Evolutionary conservation across 768 basidiomycete species (phyloP), one percentile per base, ranked within the genome.

Genomic region (Phanerochaete carnosa): DNA sequence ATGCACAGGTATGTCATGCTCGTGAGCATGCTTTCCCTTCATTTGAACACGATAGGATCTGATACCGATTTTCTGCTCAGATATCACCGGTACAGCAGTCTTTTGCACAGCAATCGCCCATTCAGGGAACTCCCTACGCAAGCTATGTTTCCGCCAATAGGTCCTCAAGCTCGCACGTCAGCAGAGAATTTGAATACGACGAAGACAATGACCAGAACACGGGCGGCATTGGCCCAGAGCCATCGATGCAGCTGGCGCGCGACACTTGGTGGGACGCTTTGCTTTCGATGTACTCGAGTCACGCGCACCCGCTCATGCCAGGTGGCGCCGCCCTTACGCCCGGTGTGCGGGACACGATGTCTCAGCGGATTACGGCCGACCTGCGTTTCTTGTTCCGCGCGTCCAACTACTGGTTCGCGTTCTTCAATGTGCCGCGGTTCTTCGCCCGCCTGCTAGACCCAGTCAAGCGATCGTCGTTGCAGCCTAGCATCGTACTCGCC

Each of bases 211-310:
- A 62, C 25, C 56, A 55, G n/a, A 45, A 29, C 7, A 37, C 37
- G n/a, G 19, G 19, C 19, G 54, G 55, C 13, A 62, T 75, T 25
- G 65, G 64, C 35, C 55, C 75, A 49, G 82, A 85, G 62, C 90
- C 90, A 7, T 87, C 88, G 9, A 73, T 89, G 37, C 78, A 81
- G 51, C 90, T 89, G 70, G 76, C 79, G 19, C 87, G 88, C 53
- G 85, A 88, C 74, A 85, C 83, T 25, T 91, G 90, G 90, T 92
- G 88, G 86, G 91, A 91, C 67, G 83, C 81, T 3, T 77, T 92
- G 19, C 72, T 90, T 35, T 74, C 76, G 43, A 68, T 87, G 29
- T 90, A 90, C 69, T 55, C 66, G 30, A 62, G 57, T 50, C 68
- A 59, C 66, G 49, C 51, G 29, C 49, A 61, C 26, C 57, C 45